Conservation (phyloP, 2,329 filamentous ascomycete species). For the Curvularia verruculosa region DNA sequence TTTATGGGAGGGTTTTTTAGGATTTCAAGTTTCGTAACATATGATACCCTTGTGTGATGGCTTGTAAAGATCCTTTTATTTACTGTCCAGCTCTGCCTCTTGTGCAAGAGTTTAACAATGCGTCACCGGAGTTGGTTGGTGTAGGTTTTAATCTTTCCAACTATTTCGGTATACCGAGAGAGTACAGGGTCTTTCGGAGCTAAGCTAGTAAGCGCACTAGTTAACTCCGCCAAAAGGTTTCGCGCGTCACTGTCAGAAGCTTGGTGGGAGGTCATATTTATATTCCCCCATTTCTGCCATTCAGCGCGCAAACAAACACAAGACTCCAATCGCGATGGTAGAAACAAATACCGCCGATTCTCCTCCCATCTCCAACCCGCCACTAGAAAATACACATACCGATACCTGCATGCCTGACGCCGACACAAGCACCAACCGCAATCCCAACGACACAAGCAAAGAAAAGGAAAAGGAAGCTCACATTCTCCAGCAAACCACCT, state of each 20-base stretch:
- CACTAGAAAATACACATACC: background rate
- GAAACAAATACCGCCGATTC: background rate
- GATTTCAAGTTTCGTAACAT: background rate
- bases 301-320: background rate
- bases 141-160: too few relatives aligned
- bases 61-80: too few relatives aligned
- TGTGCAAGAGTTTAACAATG: too few relatives aligned
- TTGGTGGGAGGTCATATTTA: background rate
- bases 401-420: conserved; percentile 3
- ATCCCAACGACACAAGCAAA: conserved; percentile 16
- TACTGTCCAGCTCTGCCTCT: too few relatives aligned
- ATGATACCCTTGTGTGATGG: conserved; percentile 4
- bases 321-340: background rate
- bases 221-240: conserved; percentile 32
- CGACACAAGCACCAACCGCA: conserved; percentile 7
- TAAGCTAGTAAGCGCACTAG: conserved; percentile 28
- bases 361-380: background rate
- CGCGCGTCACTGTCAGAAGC: conserved; percentile 11
- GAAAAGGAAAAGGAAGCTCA: conserved; percentile 13
- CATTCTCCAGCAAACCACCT: conserved; percentile 46
- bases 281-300: background rate
- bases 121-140: too few relatives aligned
- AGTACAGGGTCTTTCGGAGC: conserved; percentile 7
- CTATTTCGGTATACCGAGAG: background rate
- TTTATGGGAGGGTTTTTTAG: background rate